phyloP scores from a whole-genome alignment of 2,329 filamentous ascomycete genomes.

The Alternaria ethzedia region DNA sequence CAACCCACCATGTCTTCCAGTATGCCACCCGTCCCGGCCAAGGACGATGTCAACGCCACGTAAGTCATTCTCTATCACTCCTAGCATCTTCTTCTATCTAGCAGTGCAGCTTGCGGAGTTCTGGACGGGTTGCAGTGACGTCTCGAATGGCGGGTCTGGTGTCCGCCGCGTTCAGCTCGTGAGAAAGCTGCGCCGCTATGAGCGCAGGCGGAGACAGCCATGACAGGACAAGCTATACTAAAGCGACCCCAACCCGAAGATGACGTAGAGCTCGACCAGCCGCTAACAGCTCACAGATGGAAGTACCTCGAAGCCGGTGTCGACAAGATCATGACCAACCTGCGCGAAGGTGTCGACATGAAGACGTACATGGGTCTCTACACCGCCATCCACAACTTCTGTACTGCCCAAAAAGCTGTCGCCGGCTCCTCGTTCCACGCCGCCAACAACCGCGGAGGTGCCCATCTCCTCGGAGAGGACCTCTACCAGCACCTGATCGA shows the following conservation, averaged over 20 bases:
- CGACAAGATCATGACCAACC: conserved; percentile 88
- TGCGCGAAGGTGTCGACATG: conserved; percentile 93
- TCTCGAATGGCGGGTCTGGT: not conserved
- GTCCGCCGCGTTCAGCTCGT: not conserved
- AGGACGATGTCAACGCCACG: conserved; percentile 67
- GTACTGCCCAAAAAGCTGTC: conserved; percentile 94
- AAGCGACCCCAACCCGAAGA: not conserved
- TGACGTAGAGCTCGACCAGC: not conserved
- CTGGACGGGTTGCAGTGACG: not conserved
- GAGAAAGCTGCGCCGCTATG: not conserved
- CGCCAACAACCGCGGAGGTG: conserved; percentile 77
- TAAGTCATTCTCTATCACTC: conserved; percentile 49
- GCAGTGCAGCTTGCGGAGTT: not conserved
- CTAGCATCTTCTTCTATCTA: not conserved
- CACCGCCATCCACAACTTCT: conserved; percentile 98
- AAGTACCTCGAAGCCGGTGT: conserved; percentile 86
- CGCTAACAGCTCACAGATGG: conserved; percentile 69
- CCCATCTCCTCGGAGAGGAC: conserved; percentile 93
- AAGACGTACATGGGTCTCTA: conserved; percentile 97
- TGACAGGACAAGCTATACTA: not conserved
- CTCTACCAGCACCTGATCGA: conserved; percentile 89
- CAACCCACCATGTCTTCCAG: conserved; percentile 37
- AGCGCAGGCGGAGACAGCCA: not conserved
- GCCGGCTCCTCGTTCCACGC: conserved; percentile 58
- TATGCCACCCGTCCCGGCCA: conserved; percentile 57